A percentile compares a stretch with the other conserved stretches of the same genome.
phyloP scores from a whole-genome alignment of 2,329 filamentous ascomycete genomes.

The Penicillium rolfsii region DNA sequence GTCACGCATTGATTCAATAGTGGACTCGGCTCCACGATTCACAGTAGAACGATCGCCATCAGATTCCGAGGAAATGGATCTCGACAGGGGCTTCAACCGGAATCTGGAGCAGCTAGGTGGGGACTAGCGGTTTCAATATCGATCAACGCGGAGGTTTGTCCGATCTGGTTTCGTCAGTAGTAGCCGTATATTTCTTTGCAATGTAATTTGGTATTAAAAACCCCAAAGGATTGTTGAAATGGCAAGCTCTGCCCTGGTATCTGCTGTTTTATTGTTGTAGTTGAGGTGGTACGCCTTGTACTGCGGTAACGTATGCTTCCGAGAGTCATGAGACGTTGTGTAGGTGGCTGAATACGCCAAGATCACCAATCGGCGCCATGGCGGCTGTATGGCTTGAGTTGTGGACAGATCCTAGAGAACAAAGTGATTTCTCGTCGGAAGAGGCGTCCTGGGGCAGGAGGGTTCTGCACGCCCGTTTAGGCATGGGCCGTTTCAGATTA shows the following conservation, averaged over 20 bases:
- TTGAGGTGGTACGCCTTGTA: neutral
- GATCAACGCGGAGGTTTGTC: constrained; percentile 15
- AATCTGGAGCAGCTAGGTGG: constrained; percentile 11
- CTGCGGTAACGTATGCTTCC: neutral
- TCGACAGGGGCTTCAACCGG: constrained; percentile 6
- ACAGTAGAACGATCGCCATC: constrained; percentile 24
- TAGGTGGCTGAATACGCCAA: constrained; percentile 13
- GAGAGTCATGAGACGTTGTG: constrained; percentile 20
- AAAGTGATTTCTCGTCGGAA: neutral
- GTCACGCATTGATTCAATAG: constrained; percentile 20
- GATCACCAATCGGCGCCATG: neutral
- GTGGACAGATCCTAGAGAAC: constrained; percentile 9
- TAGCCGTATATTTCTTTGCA: neutral
- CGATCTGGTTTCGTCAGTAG: constrained; percentile 12
- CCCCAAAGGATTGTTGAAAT: neutral
- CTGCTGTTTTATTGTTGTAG: neutral
- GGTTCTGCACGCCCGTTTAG: constrained; percentile 14
- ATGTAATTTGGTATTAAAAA: neutral
- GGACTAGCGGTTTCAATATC: constrained; percentile 18
- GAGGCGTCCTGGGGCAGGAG: constrained; percentile 11
- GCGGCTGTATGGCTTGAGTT: neutral
- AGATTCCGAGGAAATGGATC: neutral
- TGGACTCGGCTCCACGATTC: constrained; percentile 21
- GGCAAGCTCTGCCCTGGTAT: neutral
- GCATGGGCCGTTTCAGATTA: constrained; percentile 25